These are phyloP conservation scores for Mycena galopus DNA, from an alignment of 768 basidiomycete genomes.

Conservation along the genomic window DNA sequence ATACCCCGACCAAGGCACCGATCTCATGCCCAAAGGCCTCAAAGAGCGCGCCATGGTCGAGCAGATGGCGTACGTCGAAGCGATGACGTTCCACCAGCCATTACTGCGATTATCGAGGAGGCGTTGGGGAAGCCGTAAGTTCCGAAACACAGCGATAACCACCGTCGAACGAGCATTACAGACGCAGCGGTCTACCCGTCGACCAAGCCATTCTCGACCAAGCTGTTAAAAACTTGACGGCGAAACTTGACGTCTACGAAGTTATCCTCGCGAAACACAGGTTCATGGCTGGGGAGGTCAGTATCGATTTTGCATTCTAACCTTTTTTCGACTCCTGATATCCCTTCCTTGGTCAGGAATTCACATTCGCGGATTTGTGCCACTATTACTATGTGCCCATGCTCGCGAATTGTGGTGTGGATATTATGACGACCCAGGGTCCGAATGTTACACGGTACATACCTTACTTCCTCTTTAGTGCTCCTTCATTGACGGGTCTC, in stretches of 20 bases:
- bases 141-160: not conserved
- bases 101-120: not conserved
- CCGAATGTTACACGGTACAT: too few species aligned
- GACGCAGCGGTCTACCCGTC: not conserved
- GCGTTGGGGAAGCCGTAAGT: not conserved
- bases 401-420: too few species aligned
- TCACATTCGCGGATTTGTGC: not conserved
- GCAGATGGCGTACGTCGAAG: not conserved
- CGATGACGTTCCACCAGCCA: not conserved
- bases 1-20: not conserved
- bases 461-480: too few species aligned
- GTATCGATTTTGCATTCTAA: too few species aligned
- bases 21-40: not conserved
- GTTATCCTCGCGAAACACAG: conserved; percentile 63
- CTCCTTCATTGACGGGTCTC: too few species aligned
- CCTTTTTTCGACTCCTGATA: too few species aligned
- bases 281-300: conserved; percentile 50
- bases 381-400: not conserved
- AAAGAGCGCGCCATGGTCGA: not conserved
- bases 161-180: not conserved
- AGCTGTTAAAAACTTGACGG: conserved; percentile 44
- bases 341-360: not conserved
- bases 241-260: conserved; percentile 65
- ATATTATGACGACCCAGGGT: too few species aligned
- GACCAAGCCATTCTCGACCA: conserved; percentile 44